Conservation (phyloP, 2,329 filamentous ascomycete species). For the Mycosphaerella arachidis region DNA sequence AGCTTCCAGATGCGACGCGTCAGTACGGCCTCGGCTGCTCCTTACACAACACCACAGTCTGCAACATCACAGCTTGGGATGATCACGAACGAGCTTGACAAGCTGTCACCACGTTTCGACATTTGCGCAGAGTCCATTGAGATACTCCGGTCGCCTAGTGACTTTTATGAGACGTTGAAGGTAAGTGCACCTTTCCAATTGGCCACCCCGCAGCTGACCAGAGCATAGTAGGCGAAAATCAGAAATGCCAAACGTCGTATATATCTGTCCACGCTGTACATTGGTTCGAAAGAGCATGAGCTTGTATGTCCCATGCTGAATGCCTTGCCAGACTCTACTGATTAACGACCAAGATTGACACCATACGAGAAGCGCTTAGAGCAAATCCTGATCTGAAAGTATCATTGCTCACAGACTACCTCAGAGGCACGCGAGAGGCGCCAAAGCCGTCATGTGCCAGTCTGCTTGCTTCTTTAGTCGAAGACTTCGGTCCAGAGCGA, state of each 20-base stretch:
- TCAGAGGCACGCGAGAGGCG: conserved; percentile 86
- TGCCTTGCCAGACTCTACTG: neutral
- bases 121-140: conserved; percentile 74
- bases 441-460: conserved; percentile 84
- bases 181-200: conserved; percentile 41
- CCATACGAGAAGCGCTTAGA: conserved; percentile 68
- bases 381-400: conserved; percentile 72
- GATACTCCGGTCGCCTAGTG: conserved; percentile 73
- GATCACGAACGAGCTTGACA: conserved; percentile 73
- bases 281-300: conserved; percentile 88
- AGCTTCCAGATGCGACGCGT: conserved; percentile 22
- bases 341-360: conserved; percentile 56
- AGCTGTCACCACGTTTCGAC: conserved; percentile 84
- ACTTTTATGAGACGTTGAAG: conserved; percentile 90
- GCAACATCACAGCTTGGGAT: conserved; percentile 48
- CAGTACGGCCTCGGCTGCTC: conserved; percentile 21
- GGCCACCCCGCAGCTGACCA: conserved; percentile 7
- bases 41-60: conserved; percentile 15
- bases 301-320: conserved; percentile 49
- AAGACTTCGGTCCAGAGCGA: conserved; percentile 75
- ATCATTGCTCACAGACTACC: conserved; percentile 84
- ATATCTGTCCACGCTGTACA: conserved; percentile 94
- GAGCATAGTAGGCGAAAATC: conserved; percentile 64
- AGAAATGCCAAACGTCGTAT: conserved; percentile 70
- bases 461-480: conserved; percentile 74